Evolutionary conservation across 148 eudicot species (phyloP).

Genomic region (Tetragonia tetragonoides): DNA sequence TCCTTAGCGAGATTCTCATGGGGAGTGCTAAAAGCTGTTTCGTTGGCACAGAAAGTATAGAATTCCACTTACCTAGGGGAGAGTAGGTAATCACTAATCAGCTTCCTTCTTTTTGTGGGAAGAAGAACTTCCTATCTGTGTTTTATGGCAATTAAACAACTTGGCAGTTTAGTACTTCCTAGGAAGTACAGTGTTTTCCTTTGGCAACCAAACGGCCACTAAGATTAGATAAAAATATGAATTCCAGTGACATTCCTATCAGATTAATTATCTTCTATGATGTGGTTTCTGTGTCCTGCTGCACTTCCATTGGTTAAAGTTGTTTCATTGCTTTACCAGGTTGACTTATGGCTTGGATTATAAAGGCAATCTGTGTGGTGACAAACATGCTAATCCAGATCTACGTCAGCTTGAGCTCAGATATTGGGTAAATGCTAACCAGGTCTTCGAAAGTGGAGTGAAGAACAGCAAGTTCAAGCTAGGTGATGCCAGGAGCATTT

Average conservation of each 20-base stretch:
- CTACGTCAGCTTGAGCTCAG: slow-evolving; percentile 77
- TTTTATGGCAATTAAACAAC: too few relatives aligned
- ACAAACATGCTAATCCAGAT: slow-evolving; percentile 64
- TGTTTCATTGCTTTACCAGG: slow-evolving; percentile 38
- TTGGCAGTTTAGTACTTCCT: too few relatives aligned
- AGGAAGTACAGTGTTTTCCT: too few relatives aligned
- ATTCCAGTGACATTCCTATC: background rate
- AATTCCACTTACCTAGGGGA: too few relatives aligned
- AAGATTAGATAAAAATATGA: background rate
- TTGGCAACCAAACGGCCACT: background rate
- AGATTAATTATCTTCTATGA: background rate
- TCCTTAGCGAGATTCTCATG: too few relatives aligned
- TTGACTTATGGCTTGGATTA: slow-evolving; percentile 85
- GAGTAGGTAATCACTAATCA: too few relatives aligned
- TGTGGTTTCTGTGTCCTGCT: background rate
- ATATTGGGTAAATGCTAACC: slow-evolving; percentile 94
- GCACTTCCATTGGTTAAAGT: background rate
- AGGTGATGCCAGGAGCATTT: slow-evolving; percentile 78
- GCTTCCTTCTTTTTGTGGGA: too few relatives aligned
- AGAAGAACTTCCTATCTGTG: too few relatives aligned
- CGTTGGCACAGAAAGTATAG: too few relatives aligned
- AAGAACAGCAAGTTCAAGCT: slow-evolving; percentile 59
- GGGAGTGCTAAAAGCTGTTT: too few relatives aligned
- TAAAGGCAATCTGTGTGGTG: slow-evolving; percentile 92
- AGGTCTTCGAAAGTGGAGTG: slow-evolving; percentile 78